Base-by-base conservation (phyloP, 2,329 filamentous ascomycete genomes). In the Dactylellina parvicollis region DNA sequence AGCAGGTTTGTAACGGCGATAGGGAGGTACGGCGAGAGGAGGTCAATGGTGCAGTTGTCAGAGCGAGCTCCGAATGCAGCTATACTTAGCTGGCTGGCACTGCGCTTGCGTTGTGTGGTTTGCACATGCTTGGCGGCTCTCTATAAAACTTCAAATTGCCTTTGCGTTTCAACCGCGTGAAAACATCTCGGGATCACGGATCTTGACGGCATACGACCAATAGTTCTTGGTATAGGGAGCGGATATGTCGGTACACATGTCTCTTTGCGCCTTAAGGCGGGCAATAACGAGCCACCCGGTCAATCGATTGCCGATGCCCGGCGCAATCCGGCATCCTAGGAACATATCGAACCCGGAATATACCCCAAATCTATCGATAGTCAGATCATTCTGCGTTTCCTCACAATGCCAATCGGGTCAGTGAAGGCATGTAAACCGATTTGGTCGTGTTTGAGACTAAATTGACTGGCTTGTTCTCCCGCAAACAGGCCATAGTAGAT, bases 401-500 rank as follows among this genome's bases (percentile, higher is more conserved):
- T 22, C 46, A 26, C 60, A 66, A 42, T 73, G 40, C 44, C 60
- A 73, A 61, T 73, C 69, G 20, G 69, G 69, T 73, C 38, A 73
- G 69, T 73, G 46, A 44, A 73, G 69, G 60, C 54, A 73, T 42
- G 60, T 66, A 46, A 42, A 40, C 8, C 20, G 40, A 56, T 30
- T 42, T 18, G 2, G 14, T 54, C 12, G 30, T 32, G 3, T 14
- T 22, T 26, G 5, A 28, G 10, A 18, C 84, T 83, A 14, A 76
- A 83, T 7, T 67, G 77, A 5, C 78, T 81, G 81, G 82, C 73
- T 18, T 12, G 32, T 20, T 14, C 20, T 28, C n/a, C 8, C 14
- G 28, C 32, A 32, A 24, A 59, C 32, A 22, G 92, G 92, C 12
- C 92, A 96, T 82, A 96, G 90, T 81, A 90, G 92, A 80, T 99